A percentile compares a stretch with the other conserved stretches of the same genome.
phyloP scores from a whole-genome alignment of 2,329 filamentous ascomycete genomes.

The Venturia nashicola region DNA sequence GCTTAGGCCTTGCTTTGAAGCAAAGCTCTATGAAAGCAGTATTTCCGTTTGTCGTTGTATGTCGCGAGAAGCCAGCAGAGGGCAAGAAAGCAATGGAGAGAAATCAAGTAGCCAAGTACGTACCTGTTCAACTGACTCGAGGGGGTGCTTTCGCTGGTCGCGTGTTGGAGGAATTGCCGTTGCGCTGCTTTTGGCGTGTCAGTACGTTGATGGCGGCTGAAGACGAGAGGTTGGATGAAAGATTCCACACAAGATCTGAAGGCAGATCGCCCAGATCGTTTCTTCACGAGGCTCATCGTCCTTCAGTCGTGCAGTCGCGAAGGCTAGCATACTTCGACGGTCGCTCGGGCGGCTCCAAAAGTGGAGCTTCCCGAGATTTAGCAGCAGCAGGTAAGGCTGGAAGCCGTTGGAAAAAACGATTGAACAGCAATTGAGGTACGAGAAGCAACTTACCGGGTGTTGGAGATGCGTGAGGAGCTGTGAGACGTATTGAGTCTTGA shows the following conservation, averaged over 20 bases:
- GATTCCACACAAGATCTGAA: not conserved
- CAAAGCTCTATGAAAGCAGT: not conserved
- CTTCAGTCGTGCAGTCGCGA: not conserved
- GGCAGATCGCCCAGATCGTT: not conserved
- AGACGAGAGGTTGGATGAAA: not conserved
- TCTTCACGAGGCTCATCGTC: not conserved
- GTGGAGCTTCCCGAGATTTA: not conserved
- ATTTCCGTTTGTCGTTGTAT: not conserved
- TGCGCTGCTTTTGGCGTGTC: not conserved
- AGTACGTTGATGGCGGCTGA: not conserved
- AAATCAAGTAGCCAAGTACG: not conserved
- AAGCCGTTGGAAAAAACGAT: not conserved
- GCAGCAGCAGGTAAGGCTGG: not conserved
- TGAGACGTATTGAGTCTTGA: not conserved
- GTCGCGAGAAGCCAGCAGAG: not conserved
- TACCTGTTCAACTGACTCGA: not conserved
- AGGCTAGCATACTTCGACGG: not conserved
- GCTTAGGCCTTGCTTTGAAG: not conserved
- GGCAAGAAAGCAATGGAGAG: not conserved
- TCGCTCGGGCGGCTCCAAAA: not conserved
- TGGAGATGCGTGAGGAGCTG: not conserved
- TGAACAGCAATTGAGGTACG: not conserved
- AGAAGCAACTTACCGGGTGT: not conserved
- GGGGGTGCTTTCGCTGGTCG: not conserved
- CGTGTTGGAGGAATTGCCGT: not conserved